Conservation (phyloP, 768 basidiomycete species). For the Mycena vitilis region DNA sequence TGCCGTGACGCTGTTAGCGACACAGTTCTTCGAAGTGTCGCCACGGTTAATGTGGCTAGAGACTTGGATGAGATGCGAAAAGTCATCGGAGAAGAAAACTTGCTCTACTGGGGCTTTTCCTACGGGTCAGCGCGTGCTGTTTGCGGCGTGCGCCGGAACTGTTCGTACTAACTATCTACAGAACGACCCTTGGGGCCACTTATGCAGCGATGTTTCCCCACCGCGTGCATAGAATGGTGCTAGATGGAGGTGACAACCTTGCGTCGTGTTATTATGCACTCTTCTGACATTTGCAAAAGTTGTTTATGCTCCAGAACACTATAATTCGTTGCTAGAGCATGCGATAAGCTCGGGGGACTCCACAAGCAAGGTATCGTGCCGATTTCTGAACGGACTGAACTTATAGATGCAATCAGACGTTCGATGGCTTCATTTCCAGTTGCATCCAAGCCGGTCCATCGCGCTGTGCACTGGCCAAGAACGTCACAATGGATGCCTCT, state of each 20-base stretch:
- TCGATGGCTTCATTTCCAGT: conserved; percentile 26
- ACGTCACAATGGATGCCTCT: background rate
- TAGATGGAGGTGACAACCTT: conserved; percentile 22
- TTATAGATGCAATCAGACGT: background rate
- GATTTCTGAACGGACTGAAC: background rate
- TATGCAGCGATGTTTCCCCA: conserved; percentile 31
- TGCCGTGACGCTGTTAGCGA: conserved; percentile 23
- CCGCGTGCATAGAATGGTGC: conserved; percentile 12
- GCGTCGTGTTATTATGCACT: too few species aligned
- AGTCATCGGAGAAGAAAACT: conserved; percentile 16
- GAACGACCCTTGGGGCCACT: conserved; percentile 25
- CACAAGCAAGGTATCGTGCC: conserved; percentile 1
- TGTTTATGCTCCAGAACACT: conserved; percentile 28
- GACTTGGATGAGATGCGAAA: conserved; percentile 32
- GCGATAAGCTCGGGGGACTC: conserved; percentile 25
- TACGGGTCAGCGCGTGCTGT: conserved; percentile 15
- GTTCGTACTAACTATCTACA: background rate
- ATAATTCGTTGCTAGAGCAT: conserved; percentile 17
- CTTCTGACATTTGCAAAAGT: conserved; percentile 1
- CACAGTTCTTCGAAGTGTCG: conserved; percentile 28
- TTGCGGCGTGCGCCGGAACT: too few species aligned
- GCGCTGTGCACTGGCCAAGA: conserved; percentile 17
- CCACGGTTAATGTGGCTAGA: conserved; percentile 22
- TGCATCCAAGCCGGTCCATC: conserved; percentile 20
- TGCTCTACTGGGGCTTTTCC: conserved; percentile 29